phyloP scores from a whole-genome alignment of 176 grass and related monocot species.

The Elaeis guineensis region DNA sequence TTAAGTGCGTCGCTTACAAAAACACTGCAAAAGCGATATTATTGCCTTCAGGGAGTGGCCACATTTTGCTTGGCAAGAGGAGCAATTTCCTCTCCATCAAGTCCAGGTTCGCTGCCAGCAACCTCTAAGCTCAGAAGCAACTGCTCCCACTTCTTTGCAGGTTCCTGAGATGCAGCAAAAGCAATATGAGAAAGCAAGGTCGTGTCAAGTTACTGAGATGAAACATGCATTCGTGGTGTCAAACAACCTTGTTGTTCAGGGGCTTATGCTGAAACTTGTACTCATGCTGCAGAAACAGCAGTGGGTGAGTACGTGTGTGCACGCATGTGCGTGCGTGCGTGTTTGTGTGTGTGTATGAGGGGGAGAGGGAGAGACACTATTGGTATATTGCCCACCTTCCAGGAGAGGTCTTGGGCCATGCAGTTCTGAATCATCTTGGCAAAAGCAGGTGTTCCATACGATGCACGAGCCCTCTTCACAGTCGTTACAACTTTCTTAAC shows the following conservation, averaged over 20 bases:
- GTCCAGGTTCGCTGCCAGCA: slow-evolving; percentile 37
- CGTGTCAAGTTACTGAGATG: too few relatives aligned
- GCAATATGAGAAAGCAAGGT: too few relatives aligned
- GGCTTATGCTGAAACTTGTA: not conserved
- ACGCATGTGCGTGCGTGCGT: too few relatives aligned
- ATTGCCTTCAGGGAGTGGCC: slow-evolving; percentile 39
- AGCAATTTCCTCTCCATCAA: slow-evolving; percentile 45
- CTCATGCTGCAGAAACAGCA: too few relatives aligned
- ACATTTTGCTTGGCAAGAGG: slow-evolving; percentile 56
- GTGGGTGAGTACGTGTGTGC: too few relatives aligned
- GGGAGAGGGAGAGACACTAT: too few relatives aligned
- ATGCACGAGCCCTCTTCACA: slow-evolving; percentile 50
- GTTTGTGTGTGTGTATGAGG: too few relatives aligned
- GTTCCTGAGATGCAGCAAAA: slow-evolving; percentile 21
- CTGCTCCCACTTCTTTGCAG: slow-evolving; percentile 68
- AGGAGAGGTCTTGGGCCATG: slow-evolving; percentile 87
- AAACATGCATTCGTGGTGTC: not conserved
- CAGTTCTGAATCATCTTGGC: slow-evolving; percentile 76
- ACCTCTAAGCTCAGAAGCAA: slow-evolving; percentile 46
- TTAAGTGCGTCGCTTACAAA: too few relatives aligned
- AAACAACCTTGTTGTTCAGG: not conserved
- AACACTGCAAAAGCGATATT: too few relatives aligned
- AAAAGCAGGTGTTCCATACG: slow-evolving; percentile 50
- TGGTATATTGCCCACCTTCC: slow-evolving; percentile 53
- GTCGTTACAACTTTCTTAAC: slow-evolving; percentile 57